Evolutionary conservation across 768 basidiomycete species (phyloP), one percentile per base, ranked within the genome.

Genomic region (Harrya chromipes): DNA sequence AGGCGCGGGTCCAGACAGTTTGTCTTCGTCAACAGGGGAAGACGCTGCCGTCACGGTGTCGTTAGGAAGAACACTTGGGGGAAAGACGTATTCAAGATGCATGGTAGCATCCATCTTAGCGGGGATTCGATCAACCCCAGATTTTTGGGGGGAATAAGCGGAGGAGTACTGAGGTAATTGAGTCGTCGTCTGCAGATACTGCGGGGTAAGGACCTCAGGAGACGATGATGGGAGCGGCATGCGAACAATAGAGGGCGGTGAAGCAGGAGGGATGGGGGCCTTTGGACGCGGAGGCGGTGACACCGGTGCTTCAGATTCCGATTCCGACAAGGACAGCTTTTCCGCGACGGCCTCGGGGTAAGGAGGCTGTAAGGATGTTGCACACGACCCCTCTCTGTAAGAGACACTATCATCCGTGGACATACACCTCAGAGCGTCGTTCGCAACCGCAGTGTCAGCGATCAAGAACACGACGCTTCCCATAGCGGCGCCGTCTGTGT

Each of bases 121-220:
- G 53, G 43, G 47, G 46, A 49, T 35, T 52, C 56, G 65, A 65
- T 65, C 65, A 35, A 60, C 64, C 64, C 64, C 64, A 54, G 65
- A 60, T 57, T 58, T 52, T 55, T 19, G 48, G 56, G 54, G 54
- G 2, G 54, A 53, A 35, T 43, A 51, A 46, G 57, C 60, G 49
- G 54, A 53, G 45, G 14, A 10, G 39, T 4, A 40, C 23, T 62
- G 64, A 65, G 65, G 65, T 65, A 67, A 65, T 67, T 41, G 65
- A 42, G 57, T 24, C 24, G 43, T 47, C 50, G 56, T 53, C 39
- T 54, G 57, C 46, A 56, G 57, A 60, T 53, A 54, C 52, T 55
- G 62, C 52, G 62, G 64, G 60, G 59, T 54, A 55, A 46, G 49
- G 55, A 45, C 21, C 44, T 45, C 49, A 50, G 42, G 51, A 40